Evolutionary conservation across 2,329 filamentous ascomycete species (phyloP).

Genomic region (Davidsoniella neocaledoniae): DNA sequence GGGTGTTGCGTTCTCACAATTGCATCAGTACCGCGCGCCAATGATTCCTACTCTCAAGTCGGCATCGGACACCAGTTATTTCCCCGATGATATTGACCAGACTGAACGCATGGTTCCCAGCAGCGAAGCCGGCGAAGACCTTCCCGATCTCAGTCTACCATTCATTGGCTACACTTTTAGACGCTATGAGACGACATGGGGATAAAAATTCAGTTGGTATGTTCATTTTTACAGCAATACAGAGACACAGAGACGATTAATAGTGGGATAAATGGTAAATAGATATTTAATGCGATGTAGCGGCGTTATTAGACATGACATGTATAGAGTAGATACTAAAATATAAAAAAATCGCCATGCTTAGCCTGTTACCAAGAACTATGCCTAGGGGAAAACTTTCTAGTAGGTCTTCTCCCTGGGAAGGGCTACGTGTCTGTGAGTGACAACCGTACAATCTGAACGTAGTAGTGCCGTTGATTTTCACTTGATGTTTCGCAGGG

Average conservation of each 20-base stretch:
- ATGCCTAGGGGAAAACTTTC: too few relatives aligned
- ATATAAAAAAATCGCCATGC: too few relatives aligned
- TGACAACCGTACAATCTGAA: too few relatives aligned
- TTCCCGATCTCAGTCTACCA: conserved; percentile 86
- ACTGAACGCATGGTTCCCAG: conserved; percentile 37
- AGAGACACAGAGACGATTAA: not conserved
- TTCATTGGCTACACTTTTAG: conserved; percentile 30
- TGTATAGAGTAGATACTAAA: too few relatives aligned
- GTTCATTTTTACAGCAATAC: too few relatives aligned
- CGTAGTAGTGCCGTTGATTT: too few relatives aligned
- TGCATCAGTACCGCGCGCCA: conserved; percentile 82
- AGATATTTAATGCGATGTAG: not conserved
- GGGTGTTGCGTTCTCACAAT: conserved; percentile 83
- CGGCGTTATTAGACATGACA: not conserved
- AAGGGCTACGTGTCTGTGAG: too few relatives aligned
- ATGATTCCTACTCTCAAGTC: conserved; percentile 90
- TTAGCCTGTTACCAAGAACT: too few relatives aligned
- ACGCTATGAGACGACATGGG: conserved; percentile 12
- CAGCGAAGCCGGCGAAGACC: conserved; percentile 38
- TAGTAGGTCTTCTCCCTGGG: too few relatives aligned
- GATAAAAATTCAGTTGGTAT: not conserved
- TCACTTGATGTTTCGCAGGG: too few relatives aligned
- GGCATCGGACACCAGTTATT: conserved; percentile 93
- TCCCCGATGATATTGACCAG: conserved; percentile 97
- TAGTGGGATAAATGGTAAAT: not conserved